These are phyloP conservation scores for Puccinia polysora DNA, from an alignment of 1,284 basidiomycete genomes.

Conservation along the genomic window DNA sequence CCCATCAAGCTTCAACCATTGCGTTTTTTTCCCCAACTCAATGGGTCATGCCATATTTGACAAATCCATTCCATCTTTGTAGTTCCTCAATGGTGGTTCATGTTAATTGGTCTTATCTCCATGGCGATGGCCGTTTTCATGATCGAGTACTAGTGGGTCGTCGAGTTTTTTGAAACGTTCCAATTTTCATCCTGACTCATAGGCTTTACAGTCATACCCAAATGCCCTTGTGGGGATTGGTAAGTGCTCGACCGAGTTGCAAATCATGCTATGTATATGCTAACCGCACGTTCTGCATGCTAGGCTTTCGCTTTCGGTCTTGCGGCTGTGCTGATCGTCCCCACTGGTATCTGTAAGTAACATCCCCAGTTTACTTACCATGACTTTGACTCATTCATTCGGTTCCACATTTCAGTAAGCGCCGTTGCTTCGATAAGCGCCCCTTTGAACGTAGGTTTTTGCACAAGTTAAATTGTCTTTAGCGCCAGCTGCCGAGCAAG, in stretches of 20 bases:
- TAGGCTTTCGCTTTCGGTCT: slow-evolving; percentile 33
- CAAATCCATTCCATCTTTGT: neutral
- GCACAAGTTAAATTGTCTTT: neutral
- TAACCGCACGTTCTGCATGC: neutral
- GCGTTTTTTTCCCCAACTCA: neutral
- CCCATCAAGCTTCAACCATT: neutral
- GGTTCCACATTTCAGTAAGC: slow-evolving; percentile 13
- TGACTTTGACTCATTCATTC: neutral
- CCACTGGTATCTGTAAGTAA: slow-evolving; percentile 29
- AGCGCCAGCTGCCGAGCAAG: neutral
- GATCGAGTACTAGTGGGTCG: slow-evolving; percentile 45
- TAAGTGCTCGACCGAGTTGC: neutral
- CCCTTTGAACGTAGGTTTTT: slow-evolving; percentile 28
- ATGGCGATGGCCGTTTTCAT: slow-evolving; percentile 49
- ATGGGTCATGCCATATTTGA: neutral
- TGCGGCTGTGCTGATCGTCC: slow-evolving; percentile 23
- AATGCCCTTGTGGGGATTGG: slow-evolving; percentile 42
- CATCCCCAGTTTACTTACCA: neutral
- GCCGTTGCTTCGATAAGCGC: slow-evolving; percentile 30
- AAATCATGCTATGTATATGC: neutral
- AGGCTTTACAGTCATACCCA: slow-evolving; percentile 19
- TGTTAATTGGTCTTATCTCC: slow-evolving; percentile 48
- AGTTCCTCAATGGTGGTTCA: slow-evolving; percentile 53
- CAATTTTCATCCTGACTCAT: neutral
- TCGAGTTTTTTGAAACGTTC: neutral